Conservation (phyloP, 352 stramenopile species). For the Globisporangium solare region DNA sequence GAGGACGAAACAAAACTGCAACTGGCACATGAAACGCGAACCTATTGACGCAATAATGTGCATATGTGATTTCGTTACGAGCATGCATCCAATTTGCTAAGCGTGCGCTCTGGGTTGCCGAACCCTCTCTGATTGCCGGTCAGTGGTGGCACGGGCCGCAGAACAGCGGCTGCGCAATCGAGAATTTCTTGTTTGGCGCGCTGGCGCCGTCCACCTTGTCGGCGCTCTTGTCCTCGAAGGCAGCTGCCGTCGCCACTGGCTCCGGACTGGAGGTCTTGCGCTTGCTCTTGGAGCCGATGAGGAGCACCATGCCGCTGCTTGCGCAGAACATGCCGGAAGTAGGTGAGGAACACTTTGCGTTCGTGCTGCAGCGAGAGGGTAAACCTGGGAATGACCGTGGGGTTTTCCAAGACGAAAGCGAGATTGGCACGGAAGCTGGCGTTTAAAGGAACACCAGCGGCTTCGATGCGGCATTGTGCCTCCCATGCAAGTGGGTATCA, state of each 20-base stretch:
- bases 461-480: no score
- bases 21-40: no score
- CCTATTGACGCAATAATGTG: no score
- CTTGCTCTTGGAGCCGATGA: slow-evolving; percentile 4
- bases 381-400: not conserved
- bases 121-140: no score
- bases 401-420: no score
- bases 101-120: not conserved
- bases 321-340: slow-evolving; percentile 4
- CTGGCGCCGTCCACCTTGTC: slow-evolving; percentile 7
- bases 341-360: not conserved
- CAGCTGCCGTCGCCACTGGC: not conserved
- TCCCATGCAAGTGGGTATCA: no score
- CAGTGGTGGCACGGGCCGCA: slow-evolving; percentile 10
- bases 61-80: no score
- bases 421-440: no score
- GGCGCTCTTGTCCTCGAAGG: not conserved
- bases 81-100: no score
- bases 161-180: slow-evolving; percentile 6
- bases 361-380: not conserved
- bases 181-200: not conserved
- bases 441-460: no score
- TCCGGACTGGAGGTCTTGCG: not conserved
- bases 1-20: no score
- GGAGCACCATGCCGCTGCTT: slow-evolving; percentile 7